Conservation (phyloP, 2,329 filamentous ascomycete species). For the Fusarium citri region DNA sequence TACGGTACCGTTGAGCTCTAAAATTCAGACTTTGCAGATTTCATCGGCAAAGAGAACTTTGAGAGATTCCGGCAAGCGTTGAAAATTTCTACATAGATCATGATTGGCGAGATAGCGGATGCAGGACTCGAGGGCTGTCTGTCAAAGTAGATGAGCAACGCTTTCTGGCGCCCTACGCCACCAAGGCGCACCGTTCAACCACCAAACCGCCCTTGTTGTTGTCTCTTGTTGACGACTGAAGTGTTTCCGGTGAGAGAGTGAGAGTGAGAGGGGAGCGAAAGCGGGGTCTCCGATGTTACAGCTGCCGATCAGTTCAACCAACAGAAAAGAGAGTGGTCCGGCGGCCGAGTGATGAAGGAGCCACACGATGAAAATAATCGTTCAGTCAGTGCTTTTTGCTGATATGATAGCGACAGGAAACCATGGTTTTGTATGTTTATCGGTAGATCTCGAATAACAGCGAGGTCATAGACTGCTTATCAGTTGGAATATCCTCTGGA, state of each 20-base stretch:
- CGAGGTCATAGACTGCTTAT: conserved; percentile 26
- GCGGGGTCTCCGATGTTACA: conserved; percentile 40
- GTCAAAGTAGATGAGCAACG: conserved; percentile 14
- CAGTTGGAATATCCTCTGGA: conserved; percentile 11
- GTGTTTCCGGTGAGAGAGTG: conserved; percentile 31
- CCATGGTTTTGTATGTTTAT: conserved; percentile 1
- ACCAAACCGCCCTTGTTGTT: conserved; percentile 27
- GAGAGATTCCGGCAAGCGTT: conserved; percentile 20
- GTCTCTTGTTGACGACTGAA: conserved; percentile 24
- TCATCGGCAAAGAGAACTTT: neutral
- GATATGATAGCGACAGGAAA: neutral
- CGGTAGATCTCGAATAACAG: neutral
- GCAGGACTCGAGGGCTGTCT: conserved; percentile 9
- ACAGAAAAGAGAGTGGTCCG: conserved; percentile 14
- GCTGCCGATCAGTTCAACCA: conserved; percentile 31
- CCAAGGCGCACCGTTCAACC: conserved; percentile 20
- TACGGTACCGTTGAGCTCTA: conserved; percentile 11
- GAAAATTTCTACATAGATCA: conserved; percentile 34
- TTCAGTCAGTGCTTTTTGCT: neutral
- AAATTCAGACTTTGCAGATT: conserved; percentile 7
- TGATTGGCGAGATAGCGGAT: conserved; percentile 30
- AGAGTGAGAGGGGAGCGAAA: conserved; percentile 20
- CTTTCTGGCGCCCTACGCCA: conserved; percentile 34
- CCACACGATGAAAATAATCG: conserved; percentile 5
- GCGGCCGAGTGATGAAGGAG: conserved; percentile 9